Base-by-base conservation (phyloP, 805 yeast genomes). In the Metschnikowia amazonensis region DNA sequence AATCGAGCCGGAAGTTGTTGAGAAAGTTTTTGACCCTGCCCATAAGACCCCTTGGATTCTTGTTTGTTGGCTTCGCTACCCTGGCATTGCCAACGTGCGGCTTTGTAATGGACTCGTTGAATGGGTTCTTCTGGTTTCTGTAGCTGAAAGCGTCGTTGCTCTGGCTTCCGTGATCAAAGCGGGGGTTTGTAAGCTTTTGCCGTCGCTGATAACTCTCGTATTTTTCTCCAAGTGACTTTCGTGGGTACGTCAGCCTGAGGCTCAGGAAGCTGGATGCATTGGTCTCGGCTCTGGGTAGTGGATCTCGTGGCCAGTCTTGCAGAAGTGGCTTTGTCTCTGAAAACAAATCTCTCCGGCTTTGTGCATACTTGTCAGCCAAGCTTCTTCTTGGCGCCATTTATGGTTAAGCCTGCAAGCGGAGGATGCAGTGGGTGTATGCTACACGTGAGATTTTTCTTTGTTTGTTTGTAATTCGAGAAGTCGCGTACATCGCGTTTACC, bases 361-460 rank as follows among this genome's bases (percentile, higher is more conserved):
- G 50, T 14, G 53, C 57, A 18, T 51, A 53, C 29, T 49, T 53
- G 7, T 49, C 56, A 10, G 57, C 57, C 43, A 53, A 38, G 11
- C 52, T 46, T 29, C 29, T 42, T 45, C 39, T 47, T 9, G 42
- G 43, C 23, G 48, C 47, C 57, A 53, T 53, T 11, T 9, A 34
- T 32, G 23, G 13, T 34, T n/a, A 34, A n/a, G 35, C 35, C 36
- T 11, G 25, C 30, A 7, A 29, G 24, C 30, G 11, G 24, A 17
- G n/a, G n/a, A 21, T 25, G 23, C 23, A 23, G 36, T 30, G 10
- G 20, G 4, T 39, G 28, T 13, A 8, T 27, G 20, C 31, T 30
- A 23, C 36, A 40, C 25, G 36, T 24, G 36, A 9, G 43, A 28
- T 21, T 40, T 40, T 40, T 30, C 33, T n/a, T 28, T 37, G 24